These are phyloP conservation scores for Fomitopsis palustris DNA, from an alignment of 1,284 basidiomycete genomes.

Conservation along the genomic window DNA sequence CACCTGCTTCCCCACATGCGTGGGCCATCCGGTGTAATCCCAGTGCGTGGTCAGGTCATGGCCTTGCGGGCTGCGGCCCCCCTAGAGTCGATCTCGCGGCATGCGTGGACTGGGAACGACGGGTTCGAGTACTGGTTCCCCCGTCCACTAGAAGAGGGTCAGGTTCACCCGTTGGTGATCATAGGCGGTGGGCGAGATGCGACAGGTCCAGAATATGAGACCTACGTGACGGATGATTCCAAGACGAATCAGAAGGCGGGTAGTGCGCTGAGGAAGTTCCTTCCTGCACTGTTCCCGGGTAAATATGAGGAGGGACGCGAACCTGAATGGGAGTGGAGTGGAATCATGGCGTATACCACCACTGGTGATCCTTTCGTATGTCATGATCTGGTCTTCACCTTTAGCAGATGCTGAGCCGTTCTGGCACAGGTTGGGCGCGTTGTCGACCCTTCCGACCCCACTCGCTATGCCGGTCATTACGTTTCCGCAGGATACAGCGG, in stretches of 20 bases:
- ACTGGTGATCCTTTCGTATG: conserved; percentile 67
- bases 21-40: conserved; percentile 56
- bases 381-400: conserved; percentile 6
- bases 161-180: conserved; percentile 54
- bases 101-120: conserved; percentile 33
- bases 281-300: conserved; percentile 57
- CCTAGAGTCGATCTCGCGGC: conserved; percentile 27
- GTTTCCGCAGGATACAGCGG: conserved; percentile 75
- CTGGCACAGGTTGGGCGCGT: conserved; percentile 62
- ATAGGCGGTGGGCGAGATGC: conserved; percentile 68
- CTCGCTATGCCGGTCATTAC: conserved; percentile 54
- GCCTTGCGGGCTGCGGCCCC: conserved; percentile 52
- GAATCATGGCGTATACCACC: conserved; percentile 78
- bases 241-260: conserved; percentile 46
- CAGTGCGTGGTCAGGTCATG: conserved; percentile 72
- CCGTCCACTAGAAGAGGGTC: conserved; percentile 41
- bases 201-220: conserved; percentile 42
- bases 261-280: conserved; percentile 47
- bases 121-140: conserved; percentile 80
- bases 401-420: background rate
- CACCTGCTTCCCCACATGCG: conserved; percentile 48
- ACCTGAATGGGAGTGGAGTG: conserved; percentile 79
- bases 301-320: conserved; percentile 42
- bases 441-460: conserved; percentile 26
- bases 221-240: conserved; percentile 61